phyloP scores from a whole-genome alignment of 768 basidiomycete genomes.

The Candolleomyces efflorescens region DNA sequence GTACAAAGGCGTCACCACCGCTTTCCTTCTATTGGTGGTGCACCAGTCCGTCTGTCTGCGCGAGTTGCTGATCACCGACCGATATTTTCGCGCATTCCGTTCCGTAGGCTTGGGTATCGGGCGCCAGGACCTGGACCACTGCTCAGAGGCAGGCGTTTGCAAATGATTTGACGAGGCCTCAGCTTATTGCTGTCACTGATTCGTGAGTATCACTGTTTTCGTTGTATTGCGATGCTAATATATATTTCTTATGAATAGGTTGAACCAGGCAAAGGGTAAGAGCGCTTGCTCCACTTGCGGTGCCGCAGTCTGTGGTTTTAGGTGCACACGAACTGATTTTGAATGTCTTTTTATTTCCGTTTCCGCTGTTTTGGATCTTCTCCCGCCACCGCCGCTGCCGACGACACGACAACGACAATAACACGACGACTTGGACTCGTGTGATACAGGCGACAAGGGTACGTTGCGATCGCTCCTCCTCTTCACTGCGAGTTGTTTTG shows the following conservation, averaged over 20 bases:
- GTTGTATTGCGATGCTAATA: too few species aligned
- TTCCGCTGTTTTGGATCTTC: too few species aligned
- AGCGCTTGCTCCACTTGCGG: not conserved
- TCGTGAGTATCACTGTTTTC: conserved; percentile 26
- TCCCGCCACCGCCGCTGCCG: too few species aligned
- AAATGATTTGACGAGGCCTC: conserved; percentile 52
- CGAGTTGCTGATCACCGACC: too few species aligned
- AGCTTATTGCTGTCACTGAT: conserved; percentile 47
- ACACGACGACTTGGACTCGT: not conserved
- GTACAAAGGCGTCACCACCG: not conserved
- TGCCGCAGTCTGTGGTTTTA: too few species aligned
- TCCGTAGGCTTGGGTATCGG: conserved; percentile 49
- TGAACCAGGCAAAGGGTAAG: conserved; percentile 46
- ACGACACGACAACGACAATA: not conserved
- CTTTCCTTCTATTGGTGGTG: too few species aligned
- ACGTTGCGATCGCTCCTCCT: not conserved
- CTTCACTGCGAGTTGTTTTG: not conserved
- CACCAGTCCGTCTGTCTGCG: too few species aligned
- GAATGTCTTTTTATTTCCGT: too few species aligned
- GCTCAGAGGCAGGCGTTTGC: conserved; percentile 49
- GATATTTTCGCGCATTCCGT: not conserved
- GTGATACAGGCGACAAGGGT: conserved; percentile 38
- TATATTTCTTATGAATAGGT: conserved; percentile 22
- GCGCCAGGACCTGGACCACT: conserved; percentile 47
- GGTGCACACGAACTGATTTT: too few species aligned